phyloP scores from a whole-genome alignment of 129 eudicot genomes.

The Scalesia atractyloides region DNA sequence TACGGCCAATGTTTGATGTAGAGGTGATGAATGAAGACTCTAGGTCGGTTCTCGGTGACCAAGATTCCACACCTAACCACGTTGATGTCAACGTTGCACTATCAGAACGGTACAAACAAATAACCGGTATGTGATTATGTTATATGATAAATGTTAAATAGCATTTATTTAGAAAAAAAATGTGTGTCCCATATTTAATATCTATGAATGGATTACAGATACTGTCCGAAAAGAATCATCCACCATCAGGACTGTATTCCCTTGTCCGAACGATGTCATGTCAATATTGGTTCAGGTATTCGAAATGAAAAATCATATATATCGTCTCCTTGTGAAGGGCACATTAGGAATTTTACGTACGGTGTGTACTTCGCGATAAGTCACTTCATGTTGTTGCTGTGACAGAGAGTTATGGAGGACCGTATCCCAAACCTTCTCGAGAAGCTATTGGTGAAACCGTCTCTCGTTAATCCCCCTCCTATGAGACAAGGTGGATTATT shows the following conservation, averaged over 20 bases:
- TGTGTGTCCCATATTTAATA: background rate
- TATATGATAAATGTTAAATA: background rate
- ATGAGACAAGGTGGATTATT: conserved; percentile 81
- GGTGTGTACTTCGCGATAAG: background rate
- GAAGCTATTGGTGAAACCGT: conserved; percentile 76
- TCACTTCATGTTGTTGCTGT: conserved; percentile 6
- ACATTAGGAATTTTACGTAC: conserved; percentile 12
- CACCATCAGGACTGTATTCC: conserved; percentile 83
- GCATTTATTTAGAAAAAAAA: background rate
- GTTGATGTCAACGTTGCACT: conserved; percentile 69
- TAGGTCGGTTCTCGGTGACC: conserved; percentile 72
- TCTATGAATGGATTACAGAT: conserved; percentile 49
- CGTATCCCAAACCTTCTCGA: conserved; percentile 84
- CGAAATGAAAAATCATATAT: background rate
- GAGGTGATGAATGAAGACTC: conserved; percentile 91
- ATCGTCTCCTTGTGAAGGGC: background rate
- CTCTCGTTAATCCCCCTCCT: conserved; percentile 74
- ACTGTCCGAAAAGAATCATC: conserved; percentile 89
- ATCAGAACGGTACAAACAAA: conserved; percentile 68
- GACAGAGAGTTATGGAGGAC: conserved; percentile 87
- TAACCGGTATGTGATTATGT: conserved; percentile 48
- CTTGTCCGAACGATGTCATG: conserved; percentile 95
- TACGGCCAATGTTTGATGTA: conserved; percentile 92
- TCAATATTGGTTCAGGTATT: conserved; percentile 92
- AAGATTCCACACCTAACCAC: conserved; percentile 61